Evolutionary conservation across 805 yeast genomes (phyloP).

Genomic region (Myxozyma melibiosi): DNA sequence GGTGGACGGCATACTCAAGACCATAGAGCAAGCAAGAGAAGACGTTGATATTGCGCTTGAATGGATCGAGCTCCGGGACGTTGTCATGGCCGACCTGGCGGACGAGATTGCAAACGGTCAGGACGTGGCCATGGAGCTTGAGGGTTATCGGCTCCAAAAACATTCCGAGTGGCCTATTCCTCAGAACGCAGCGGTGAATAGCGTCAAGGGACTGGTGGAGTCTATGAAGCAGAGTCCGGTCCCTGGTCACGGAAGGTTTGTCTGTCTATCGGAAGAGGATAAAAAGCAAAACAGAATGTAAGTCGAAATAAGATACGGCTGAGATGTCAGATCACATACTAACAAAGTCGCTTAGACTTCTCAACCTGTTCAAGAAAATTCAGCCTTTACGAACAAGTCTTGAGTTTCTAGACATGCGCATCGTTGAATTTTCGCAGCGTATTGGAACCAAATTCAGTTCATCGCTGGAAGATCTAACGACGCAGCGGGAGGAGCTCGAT

Average conservation of each 20-base stretch:
- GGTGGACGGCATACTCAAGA: background rate
- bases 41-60: constrained; percentile 30
- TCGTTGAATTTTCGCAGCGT: constrained; percentile 5
- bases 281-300: constrained; percentile 14
- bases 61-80: constrained; percentile 22
- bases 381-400: constrained; percentile 25
- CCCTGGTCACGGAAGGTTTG: constrained; percentile 26
- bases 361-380: constrained; percentile 10
- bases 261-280: constrained; percentile 20
- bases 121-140: constrained; percentile 7
- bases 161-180: constrained; percentile 13
- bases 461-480: constrained; percentile 2
- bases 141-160: constrained; percentile 2
- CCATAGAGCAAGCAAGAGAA: constrained; percentile 10
- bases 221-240: constrained; percentile 28
- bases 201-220: constrained; percentile 4
- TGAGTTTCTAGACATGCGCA: constrained; percentile 13
- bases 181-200: background rate
- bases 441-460: constrained; percentile 6
- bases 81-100: constrained; percentile 16
- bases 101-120: constrained; percentile 15
- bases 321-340: no score
- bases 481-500: background rate
- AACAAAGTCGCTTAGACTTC: constrained; percentile 9
- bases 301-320: background rate